Conservation (phyloP, 192 early-diverging fungal species). For the Mortierella hygrophila region DNA sequence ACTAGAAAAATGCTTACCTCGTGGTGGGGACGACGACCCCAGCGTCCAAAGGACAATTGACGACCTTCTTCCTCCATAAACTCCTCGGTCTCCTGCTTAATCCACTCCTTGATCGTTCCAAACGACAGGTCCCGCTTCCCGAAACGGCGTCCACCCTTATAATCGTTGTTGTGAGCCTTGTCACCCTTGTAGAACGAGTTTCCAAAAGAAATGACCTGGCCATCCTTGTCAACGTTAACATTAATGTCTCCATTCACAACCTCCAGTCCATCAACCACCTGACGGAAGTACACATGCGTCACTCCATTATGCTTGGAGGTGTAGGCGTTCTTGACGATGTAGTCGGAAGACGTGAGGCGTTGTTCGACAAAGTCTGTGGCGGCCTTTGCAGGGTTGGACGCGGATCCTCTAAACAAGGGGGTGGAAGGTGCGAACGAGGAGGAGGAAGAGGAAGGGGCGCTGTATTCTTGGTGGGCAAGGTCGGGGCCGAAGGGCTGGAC, state of each 20-base stretch:
- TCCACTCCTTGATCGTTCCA: conserved; percentile 66
- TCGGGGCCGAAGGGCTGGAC: conserved; percentile 58
- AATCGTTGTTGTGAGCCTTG: not conserved
- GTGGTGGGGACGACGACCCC: conserved; percentile 15
- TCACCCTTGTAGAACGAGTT: conserved; percentile 71
- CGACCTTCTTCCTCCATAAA: conserved; percentile 37
- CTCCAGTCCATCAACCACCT: conserved; percentile 75
- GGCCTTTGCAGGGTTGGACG: conserved; percentile 46
- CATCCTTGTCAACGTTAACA: conserved; percentile 78
- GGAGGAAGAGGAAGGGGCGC: conserved; percentile 5
- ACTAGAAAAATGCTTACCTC: not conserved
- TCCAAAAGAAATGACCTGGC: conserved; percentile 79
- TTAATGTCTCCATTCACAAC: conserved; percentile 89
- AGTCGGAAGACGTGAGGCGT: conserved; percentile 56
- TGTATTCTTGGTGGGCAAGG: conserved; percentile 41
- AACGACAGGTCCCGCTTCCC: conserved; percentile 34
- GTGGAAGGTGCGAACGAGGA: not conserved
- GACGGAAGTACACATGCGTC: conserved; percentile 89
- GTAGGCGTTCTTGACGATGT: conserved; percentile 77
- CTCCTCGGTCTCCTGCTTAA: conserved; percentile 27
- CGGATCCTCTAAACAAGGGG: conserved; percentile 26
- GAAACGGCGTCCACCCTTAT: not conserved
- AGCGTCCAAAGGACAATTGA: conserved; percentile 35
- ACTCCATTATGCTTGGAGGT: conserved; percentile 77
- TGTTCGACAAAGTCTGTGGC: conserved; percentile 64